Conservation (phyloP, 2,329 filamentous ascomycete genomes). For the Venturiaceae sp. region DNA sequence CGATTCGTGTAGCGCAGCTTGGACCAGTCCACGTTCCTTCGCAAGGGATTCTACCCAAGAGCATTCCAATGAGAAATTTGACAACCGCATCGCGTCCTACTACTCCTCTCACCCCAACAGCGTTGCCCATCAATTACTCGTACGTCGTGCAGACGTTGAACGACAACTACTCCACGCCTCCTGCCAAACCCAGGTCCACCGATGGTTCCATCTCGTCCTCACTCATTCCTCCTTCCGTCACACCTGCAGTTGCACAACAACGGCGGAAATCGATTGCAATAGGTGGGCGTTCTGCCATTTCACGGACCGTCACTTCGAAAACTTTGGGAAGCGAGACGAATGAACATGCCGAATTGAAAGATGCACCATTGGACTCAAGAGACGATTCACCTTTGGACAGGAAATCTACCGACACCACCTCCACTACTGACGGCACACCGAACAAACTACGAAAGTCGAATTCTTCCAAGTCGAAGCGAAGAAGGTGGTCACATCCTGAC, state of each 20-base stretch:
- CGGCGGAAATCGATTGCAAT: not conserved
- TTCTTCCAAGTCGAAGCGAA: conserved; percentile 19
- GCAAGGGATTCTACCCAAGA: not conserved
- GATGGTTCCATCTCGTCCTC: not conserved
- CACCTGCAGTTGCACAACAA: not conserved
- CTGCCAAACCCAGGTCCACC: not conserved
- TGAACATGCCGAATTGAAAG: not conserved
- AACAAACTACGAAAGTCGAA: not conserved
- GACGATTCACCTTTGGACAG: conserved; percentile 12
- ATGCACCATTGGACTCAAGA: conserved; percentile 5
- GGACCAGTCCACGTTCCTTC: conserved; percentile 3
- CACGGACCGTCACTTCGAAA: not conserved
- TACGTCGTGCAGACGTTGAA: conserved; percentile 25
- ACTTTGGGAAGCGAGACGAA: not conserved
- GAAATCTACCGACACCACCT: not conserved
- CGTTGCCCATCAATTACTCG: conserved; percentile 28
- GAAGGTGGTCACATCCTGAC: conserved; percentile 29
- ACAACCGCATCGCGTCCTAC: conserved; percentile 7
- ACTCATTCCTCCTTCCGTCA: not conserved
- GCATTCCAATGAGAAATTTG: not conserved
- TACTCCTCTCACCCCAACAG: conserved; percentile 15
- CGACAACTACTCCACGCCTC: conserved; percentile 5
- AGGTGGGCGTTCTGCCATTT: not conserved
- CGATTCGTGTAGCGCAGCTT: not conserved
- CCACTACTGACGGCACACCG: not conserved